phyloP scores from a whole-genome alignment of 2,329 filamentous ascomycete genomes.

The Metarhizium sp. region DNA sequence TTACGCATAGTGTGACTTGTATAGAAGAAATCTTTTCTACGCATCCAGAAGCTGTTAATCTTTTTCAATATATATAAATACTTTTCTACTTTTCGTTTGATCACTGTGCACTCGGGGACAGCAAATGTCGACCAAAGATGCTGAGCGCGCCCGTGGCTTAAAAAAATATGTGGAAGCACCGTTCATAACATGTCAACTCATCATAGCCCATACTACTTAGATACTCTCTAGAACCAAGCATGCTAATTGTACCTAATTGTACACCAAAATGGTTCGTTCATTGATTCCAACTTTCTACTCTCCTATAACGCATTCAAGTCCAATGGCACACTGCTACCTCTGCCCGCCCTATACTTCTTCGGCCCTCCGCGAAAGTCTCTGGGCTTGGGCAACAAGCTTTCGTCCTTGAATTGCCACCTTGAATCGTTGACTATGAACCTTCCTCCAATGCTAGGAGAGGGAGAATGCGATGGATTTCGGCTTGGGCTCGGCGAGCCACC shows the following conservation, averaged over 20 bases:
- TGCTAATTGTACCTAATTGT: not conserved
- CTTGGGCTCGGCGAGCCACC: slow-evolving; percentile 39
- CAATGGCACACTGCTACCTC: slow-evolving; percentile 88
- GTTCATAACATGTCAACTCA: not conserved
- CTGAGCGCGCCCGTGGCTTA: too few species aligned
- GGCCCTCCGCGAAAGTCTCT: slow-evolving; percentile 66
- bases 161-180: not conserved
- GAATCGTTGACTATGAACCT: slow-evolving; percentile 60
- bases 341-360: slow-evolving; percentile 78
- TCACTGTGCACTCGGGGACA: not conserved
- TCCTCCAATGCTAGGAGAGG: slow-evolving; percentile 16
- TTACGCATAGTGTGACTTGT: slow-evolving; percentile 5
- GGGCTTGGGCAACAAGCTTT: slow-evolving; percentile 74
- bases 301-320: slow-evolving; percentile 51
- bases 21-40: not conserved
- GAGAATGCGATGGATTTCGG: slow-evolving; percentile 19
- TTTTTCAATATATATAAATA: not conserved
- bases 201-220: not conserved
- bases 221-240: not conserved
- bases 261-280: not conserved
- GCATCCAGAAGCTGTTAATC: not conserved
- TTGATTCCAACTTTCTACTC: not conserved
- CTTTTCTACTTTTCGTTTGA: not conserved
- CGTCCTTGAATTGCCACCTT: slow-evolving; percentile 81
- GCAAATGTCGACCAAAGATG: too few species aligned